Evolutionary conservation across 2,329 filamentous ascomycete genomes (phyloP).

Genomic region (Penicillium sp.): DNA sequence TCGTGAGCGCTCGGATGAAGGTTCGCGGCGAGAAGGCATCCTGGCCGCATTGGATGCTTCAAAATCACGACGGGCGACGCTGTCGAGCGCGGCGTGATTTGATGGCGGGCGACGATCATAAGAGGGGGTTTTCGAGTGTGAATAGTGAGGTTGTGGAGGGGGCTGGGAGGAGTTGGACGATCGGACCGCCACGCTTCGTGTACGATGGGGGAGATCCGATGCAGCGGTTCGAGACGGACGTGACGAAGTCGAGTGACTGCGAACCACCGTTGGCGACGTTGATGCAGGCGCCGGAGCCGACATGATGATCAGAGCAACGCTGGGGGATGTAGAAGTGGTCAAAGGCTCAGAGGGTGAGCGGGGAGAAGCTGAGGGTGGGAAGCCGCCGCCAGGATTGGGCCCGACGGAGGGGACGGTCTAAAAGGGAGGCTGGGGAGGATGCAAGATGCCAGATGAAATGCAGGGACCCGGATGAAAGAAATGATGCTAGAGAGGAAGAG

Average conservation of each 20-base stretch:
- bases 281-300: constrained; percentile 47
- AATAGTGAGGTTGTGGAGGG: constrained; percentile 31
- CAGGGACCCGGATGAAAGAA: no score
- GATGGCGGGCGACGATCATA: constrained; percentile 47
- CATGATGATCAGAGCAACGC: constrained; percentile 32
- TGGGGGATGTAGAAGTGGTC: constrained; percentile 13
- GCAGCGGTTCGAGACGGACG: constrained; percentile 43
- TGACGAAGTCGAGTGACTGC: constrained; percentile 51
- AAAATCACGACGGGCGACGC: constrained; percentile 66
- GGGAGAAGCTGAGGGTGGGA: constrained; percentile 13
- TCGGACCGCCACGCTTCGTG: constrained; percentile 46
- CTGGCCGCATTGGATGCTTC: constrained; percentile 67
- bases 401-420: constrained; percentile 2
- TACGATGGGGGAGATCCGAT: constrained; percentile 46
- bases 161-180: constrained; percentile 39
- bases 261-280: constrained; percentile 47
- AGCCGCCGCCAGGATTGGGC: constrained; percentile 1
- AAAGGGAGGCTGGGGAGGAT: not conserved
- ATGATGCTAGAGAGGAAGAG: not conserved
- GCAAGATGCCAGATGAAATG: not conserved
- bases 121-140: constrained; percentile 41
- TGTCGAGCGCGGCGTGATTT: constrained; percentile 50
- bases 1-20: constrained; percentile 59
- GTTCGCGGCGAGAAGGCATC: constrained; percentile 57
- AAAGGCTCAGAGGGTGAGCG: constrained; percentile 12